phyloP scores from a whole-genome alignment of 176 grass and related monocot species.

The Oryza officinalis region DNA sequence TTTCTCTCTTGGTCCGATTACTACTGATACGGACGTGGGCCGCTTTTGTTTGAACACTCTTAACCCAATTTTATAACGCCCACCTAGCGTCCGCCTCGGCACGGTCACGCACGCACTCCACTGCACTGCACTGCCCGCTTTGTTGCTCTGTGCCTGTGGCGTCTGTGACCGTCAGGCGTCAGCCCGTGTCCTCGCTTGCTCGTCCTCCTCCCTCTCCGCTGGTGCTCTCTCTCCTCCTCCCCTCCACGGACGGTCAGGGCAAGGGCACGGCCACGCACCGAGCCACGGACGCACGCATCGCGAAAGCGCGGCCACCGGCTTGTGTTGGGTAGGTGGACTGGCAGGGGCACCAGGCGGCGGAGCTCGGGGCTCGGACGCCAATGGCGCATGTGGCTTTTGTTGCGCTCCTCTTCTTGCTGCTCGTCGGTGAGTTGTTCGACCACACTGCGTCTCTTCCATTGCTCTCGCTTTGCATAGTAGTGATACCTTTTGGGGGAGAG shows the following conservation, averaged over 20 bases:
- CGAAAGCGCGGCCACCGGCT: background rate
- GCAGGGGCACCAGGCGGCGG: background rate
- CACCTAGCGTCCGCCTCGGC: conserved; percentile 47
- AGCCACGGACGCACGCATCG: background rate
- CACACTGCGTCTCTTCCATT: background rate
- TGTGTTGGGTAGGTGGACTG: background rate
- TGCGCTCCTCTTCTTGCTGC: conserved; percentile 38
- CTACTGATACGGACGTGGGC: conserved; percentile 49
- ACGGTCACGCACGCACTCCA: conserved; percentile 22
- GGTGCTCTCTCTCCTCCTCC: background rate
- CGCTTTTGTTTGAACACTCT: conserved; percentile 21
- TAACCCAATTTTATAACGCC: conserved; percentile 39
- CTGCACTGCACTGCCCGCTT: conserved; percentile 16
- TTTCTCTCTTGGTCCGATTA: background rate
- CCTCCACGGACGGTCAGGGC: background rate
- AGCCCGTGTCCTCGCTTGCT: conserved; percentile 25
- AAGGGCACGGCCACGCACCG: background rate
- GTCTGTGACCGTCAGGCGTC: conserved; percentile 15
- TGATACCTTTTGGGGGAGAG: background rate
- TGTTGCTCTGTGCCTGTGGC: conserved; percentile 16
- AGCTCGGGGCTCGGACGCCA: background rate
- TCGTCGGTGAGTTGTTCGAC: conserved; percentile 43
- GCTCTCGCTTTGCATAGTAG: background rate
- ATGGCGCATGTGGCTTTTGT: conserved; percentile 41
- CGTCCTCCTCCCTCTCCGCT: background rate